Conservation (phyloP, 805 yeast species). For the Myxozyma monticola region DNA sequence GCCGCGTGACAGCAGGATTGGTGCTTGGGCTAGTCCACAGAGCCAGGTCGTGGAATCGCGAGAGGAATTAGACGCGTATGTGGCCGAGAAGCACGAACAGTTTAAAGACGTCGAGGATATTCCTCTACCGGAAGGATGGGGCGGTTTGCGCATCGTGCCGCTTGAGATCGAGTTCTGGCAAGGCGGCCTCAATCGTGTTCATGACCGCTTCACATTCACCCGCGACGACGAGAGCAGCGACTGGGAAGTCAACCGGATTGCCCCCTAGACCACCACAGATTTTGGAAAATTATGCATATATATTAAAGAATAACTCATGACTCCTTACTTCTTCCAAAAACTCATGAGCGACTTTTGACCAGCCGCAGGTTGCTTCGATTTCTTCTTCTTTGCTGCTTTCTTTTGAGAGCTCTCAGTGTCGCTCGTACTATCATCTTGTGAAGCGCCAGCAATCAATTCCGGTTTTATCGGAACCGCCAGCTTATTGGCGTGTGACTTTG, state of each 20-base stretch:
- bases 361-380: neutral
- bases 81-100: constrained; percentile 50
- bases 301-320: neutral
- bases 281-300: neutral
- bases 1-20: constrained; percentile 89
- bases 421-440: neutral
- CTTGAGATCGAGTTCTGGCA: constrained; percentile 96
- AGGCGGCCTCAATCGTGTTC: constrained; percentile 85
- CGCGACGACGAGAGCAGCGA: constrained; percentile 18
- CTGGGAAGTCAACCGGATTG: constrained; percentile 23
- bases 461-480: neutral
- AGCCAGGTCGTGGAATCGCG: constrained; percentile 59
- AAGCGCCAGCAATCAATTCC: neutral
- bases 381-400: constrained; percentile 4
- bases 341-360: constrained; percentile 23
- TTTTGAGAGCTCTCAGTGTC: neutral
- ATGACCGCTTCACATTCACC: constrained; percentile 63
- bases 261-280: constrained; percentile 12
- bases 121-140: constrained; percentile 95
- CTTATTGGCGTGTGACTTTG: neutral
- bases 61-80: constrained; percentile 59
- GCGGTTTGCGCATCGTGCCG: constrained; percentile 87
- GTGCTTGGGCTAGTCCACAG: constrained; percentile 97
- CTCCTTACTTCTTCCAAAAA: constrained; percentile 13
- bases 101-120: constrained; percentile 64